A percentile compares a stretch with the other conserved stretches of the same genome.
Conservation (phyloP, 2,329 filamentous ascomycete genomes). For the Nigrograna mackinnonii region DNA sequence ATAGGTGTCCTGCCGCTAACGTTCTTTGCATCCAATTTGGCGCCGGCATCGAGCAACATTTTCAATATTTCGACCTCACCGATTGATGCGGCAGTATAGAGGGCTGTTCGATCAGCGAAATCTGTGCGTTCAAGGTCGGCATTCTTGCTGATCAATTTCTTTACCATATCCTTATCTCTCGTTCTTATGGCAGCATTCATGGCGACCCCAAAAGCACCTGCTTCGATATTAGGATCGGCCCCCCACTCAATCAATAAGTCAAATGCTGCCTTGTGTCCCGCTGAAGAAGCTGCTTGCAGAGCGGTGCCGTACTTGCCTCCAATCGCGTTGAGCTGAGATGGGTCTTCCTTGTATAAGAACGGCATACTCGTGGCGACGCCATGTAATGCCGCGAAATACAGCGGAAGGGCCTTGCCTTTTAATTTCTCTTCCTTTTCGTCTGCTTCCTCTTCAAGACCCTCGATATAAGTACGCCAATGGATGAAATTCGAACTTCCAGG, state of each 20-base stretch:
- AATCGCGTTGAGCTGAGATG: constrained; percentile 7
- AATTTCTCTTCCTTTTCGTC: background rate
- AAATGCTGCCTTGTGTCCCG: constrained; percentile 5
- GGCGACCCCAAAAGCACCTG: constrained; percentile 8
- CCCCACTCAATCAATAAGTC: constrained; percentile 7
- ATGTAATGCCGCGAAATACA: constrained; percentile 12
- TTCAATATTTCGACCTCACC: background rate
- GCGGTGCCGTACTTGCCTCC: constrained; percentile 10
- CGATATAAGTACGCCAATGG: constrained; percentile 4
- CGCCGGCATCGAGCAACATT: background rate
- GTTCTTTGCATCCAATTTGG: background rate
- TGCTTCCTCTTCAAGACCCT: background rate
- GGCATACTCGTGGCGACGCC: constrained; percentile 4
- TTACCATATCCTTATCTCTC: constrained; percentile 7
- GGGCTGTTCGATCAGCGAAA: background rate
- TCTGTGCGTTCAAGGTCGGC: constrained; percentile 1
- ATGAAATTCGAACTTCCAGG: constrained; percentile 4
- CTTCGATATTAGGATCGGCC: constrained; percentile 11
- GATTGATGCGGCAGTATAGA: background rate
- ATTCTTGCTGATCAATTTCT: background rate
- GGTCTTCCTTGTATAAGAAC: constrained; percentile 6
- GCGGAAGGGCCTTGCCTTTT: constrained; percentile 3
- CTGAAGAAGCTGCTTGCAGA: constrained; percentile 8
- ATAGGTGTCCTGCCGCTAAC: background rate
- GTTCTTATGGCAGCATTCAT: constrained; percentile 10